Percentiles rank a stretch among this genome's conserved stretches.
Conservation (phyloP, 352 stramenopile species). For the Globisporangium orthogonon region DNA sequence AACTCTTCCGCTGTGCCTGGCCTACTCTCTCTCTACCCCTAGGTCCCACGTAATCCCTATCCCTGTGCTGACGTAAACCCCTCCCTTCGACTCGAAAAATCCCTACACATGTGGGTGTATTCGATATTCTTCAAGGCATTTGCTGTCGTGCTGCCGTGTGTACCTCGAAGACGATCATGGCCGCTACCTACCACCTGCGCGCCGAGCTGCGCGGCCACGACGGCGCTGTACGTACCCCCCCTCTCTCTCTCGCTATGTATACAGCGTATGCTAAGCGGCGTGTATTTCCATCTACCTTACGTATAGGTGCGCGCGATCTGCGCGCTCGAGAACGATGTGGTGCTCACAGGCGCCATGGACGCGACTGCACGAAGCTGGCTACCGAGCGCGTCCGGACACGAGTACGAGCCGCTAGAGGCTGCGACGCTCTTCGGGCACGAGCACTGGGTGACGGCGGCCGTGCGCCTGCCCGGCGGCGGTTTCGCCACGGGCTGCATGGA, state of each 20-base stretch:
- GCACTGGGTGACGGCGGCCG: conserved; percentile 74
- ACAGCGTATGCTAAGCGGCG: not conserved
- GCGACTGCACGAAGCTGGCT: conserved; percentile 51
- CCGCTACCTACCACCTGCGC: conserved; percentile 16
- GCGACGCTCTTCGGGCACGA: conserved; percentile 70
- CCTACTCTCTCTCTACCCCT: no score
- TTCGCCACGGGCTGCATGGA: conserved; percentile 82
- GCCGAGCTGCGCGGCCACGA: conserved; percentile 69
- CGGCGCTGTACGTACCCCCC: conserved; percentile 43
- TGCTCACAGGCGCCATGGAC: conserved; percentile 79
- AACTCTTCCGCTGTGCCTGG: no score
- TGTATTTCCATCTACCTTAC: not conserved
- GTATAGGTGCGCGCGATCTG: conserved; percentile 56
- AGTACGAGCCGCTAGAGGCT: conserved; percentile 42
- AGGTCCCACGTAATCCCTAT: no score
- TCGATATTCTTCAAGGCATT: not conserved
- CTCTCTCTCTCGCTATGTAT: not conserved
- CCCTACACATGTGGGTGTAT: no score
- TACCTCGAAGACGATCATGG: not conserved
- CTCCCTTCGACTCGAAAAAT: no score
- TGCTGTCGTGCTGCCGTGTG: no score
- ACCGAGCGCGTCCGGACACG: conserved; percentile 19
- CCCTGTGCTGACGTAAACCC: no score
- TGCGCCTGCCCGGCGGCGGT: conserved; percentile 34
- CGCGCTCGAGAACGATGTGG: conserved; percentile 33